Percentiles rank a stretch among this genome's conserved stretches.
Evolutionary conservation across 2,329 filamentous ascomycete genomes (phyloP).

Genomic region (Akanthomyces muscarius): DNA sequence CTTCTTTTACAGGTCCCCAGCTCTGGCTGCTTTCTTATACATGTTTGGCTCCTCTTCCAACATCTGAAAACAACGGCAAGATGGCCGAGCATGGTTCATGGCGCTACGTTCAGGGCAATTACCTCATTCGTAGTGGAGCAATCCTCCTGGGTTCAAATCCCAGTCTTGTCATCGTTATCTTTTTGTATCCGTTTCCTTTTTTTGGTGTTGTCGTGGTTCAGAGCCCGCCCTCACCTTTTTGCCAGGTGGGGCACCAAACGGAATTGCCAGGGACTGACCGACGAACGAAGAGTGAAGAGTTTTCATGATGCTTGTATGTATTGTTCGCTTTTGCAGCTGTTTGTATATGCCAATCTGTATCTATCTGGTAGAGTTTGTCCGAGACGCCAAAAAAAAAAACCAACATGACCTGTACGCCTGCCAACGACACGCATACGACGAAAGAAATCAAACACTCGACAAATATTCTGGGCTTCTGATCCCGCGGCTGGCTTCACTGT

Average conservation of each 20-base stretch:
- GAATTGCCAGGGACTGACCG: not conserved
- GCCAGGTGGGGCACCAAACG: not conserved
- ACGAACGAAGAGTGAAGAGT: not conserved
- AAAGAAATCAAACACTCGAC: not conserved
- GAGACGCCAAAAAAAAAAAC: not conserved
- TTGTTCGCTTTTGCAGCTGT: conserved; percentile 6
- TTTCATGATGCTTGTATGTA: not conserved
- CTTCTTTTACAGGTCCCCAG: not conserved
- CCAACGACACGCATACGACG: not conserved
- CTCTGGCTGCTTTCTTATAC: not conserved
- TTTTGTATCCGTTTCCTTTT: not conserved
- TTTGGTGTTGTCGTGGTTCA: not conserved
- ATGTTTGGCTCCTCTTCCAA: not conserved
- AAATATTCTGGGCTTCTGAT: not conserved
- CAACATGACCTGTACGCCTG: not conserved
- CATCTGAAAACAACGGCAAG: conserved; percentile 22
- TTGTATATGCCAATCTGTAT: conserved; percentile 15
- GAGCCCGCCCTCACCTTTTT: not conserved
- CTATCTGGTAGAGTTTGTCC: not conserved
- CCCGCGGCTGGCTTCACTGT: not conserved
- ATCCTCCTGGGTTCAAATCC: conserved; percentile 36
- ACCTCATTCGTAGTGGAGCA: conserved; percentile 31
- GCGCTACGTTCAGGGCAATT: conserved; percentile 34
- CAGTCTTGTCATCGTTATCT: conserved; percentile 28
- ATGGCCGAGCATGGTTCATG: conserved; percentile 35